phyloP scores from a whole-genome alignment of 192 early-diverging fungal species.

The Entrophospora sp. region DNA sequence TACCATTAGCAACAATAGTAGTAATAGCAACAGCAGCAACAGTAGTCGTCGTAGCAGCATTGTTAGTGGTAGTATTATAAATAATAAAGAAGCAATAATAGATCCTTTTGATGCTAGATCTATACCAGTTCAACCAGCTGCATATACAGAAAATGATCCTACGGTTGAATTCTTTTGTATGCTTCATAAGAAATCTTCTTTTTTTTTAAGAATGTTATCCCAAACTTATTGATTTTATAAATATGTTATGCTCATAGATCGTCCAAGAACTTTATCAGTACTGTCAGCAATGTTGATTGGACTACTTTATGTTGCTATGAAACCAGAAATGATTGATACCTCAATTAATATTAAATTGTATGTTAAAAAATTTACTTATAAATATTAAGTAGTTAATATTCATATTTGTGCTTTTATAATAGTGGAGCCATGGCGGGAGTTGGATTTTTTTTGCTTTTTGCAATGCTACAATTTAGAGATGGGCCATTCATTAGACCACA shows the following conservation, averaged over 20 bases:
- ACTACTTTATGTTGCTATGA: slow-evolving; percentile 48
- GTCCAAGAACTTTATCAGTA: slow-evolving; percentile 47
- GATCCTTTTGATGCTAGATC: slow-evolving; percentile 12
- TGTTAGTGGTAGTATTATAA: no score
- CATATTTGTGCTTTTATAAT: neutral
- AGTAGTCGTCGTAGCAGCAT: no score
- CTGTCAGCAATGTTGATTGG: slow-evolving; percentile 36
- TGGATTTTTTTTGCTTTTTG: slow-evolving; percentile 65
- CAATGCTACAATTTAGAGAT: slow-evolving; percentile 84
- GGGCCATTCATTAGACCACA: slow-evolving; percentile 92
- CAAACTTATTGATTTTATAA: no score
- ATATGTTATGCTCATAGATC: slow-evolving; percentile 36
- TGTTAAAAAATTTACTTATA: neutral
- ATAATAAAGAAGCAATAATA: slow-evolving; percentile 6
- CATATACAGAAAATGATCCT: slow-evolving; percentile 14
- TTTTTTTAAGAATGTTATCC: no score
- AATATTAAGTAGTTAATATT: no score
- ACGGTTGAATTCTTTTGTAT: slow-evolving; percentile 19
- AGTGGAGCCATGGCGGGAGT: slow-evolving; percentile 42
- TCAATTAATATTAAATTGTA: slow-evolving; percentile 43
- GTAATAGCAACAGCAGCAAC: no score
- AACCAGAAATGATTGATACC: slow-evolving; percentile 42
- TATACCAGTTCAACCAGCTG: slow-evolving; percentile 6
- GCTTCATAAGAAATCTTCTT: no score
- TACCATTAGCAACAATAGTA: no score